These are phyloP conservation scores for Ceratocystis destructans DNA, from an alignment of 2,329 filamentous ascomycete genomes.

Conservation along the genomic window DNA sequence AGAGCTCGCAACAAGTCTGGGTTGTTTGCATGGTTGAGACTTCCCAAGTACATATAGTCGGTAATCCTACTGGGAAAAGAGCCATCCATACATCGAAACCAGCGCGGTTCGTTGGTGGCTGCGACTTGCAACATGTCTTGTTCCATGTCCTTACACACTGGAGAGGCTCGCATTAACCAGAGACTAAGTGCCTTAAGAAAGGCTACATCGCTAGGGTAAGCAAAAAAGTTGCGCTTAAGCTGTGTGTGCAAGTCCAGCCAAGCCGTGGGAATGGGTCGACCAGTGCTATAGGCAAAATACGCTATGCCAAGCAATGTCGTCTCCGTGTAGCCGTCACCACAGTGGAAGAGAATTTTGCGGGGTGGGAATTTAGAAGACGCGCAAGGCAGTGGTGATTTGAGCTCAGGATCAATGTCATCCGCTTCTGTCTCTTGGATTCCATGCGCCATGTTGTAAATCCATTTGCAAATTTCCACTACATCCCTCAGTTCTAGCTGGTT, in stretches of 20 bases:
- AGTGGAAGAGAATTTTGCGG: slow-evolving; percentile 75
- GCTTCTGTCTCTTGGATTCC: slow-evolving; percentile 30
- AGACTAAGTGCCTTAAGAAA: slow-evolving; percentile 65
- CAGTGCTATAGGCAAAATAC: slow-evolving; percentile 87
- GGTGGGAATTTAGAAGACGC: slow-evolving; percentile 26
- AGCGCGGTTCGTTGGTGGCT: slow-evolving; percentile 52
- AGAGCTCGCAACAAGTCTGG: slow-evolving; percentile 64
- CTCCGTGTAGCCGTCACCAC: slow-evolving; percentile 91
- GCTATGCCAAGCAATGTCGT: slow-evolving; percentile 77
- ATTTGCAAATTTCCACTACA: slow-evolving; percentile 73
- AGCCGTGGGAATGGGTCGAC: slow-evolving; percentile 63
- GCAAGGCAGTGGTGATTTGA: slow-evolving; percentile 22
- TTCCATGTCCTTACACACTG: slow-evolving; percentile 28
- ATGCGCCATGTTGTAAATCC: slow-evolving; percentile 75
- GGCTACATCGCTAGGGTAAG: slow-evolving; percentile 79
- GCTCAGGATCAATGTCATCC: not conserved
- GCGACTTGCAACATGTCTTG: slow-evolving; percentile 19
- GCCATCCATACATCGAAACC: slow-evolving; percentile 75
- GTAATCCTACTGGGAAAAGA: slow-evolving; percentile 80
- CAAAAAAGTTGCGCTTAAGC: slow-evolving; percentile 85
- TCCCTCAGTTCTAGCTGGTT: slow-evolving; percentile 71
- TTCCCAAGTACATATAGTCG: slow-evolving; percentile 92
- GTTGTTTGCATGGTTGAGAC: slow-evolving; percentile 87
- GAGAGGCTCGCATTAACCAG: slow-evolving; percentile 60
- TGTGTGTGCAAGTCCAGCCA: slow-evolving; percentile 75